Evolutionary conservation across 2,329 filamentous ascomycete species (phyloP).

Genomic region (Graphiopsis chlorocephala): DNA sequence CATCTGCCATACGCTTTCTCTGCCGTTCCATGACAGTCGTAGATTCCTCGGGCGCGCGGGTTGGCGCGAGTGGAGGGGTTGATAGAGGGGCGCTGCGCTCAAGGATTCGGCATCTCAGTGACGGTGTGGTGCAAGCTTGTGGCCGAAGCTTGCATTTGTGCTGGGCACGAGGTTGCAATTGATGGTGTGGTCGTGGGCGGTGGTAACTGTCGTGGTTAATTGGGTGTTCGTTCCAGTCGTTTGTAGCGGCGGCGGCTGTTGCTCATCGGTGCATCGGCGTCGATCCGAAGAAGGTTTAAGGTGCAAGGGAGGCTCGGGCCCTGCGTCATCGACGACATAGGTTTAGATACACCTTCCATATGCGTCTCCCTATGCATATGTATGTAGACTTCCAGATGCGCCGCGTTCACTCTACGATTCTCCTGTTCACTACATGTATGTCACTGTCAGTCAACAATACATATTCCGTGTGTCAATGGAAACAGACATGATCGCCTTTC

Average conservation of each 20-base stretch:
- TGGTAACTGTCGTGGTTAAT: background rate
- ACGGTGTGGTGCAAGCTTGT: constrained; percentile 29
- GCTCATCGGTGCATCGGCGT: background rate
- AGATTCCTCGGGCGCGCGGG: constrained; percentile 23
- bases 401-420: too few species aligned
- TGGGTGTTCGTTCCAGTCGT: background rate
- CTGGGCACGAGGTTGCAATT: background rate
- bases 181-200: background rate
- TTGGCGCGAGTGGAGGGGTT: constrained; percentile 24
- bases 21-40: constrained; percentile 48
- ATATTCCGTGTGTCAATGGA: too few species aligned
- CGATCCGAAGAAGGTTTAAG: background rate
- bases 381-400: too few species aligned
- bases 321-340: too few species aligned
- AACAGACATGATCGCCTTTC: too few species aligned
- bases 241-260: background rate
- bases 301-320: too few species aligned
- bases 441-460: too few species aligned
- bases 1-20: constrained; percentile 43
- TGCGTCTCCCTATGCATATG: too few species aligned
- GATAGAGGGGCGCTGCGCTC: constrained; percentile 24
- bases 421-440: too few species aligned
- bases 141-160: constrained; percentile 36
- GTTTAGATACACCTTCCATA: too few species aligned
- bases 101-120: constrained; percentile 37